These are phyloP conservation scores for Paramecium primaurelia DNA, from an alignment of 73 alveolate species.

Conservation along the genomic window DNA sequence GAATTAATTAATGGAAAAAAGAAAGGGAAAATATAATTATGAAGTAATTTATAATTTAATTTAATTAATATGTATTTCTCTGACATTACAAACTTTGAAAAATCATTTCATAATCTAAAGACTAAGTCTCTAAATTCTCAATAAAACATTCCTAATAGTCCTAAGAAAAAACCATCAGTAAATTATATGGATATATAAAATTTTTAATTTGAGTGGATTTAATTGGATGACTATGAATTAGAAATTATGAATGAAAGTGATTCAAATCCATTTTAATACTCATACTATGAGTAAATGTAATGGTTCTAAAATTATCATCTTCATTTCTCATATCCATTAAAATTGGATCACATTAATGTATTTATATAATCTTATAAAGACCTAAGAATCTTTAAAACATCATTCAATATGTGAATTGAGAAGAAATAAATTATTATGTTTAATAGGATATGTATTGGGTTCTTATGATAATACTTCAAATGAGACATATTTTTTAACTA, in stretches of 20 bases:
- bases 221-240: background rate
- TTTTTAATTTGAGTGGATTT: background rate
- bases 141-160: background rate
- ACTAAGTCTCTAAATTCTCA: background rate
- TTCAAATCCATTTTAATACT: background rate
- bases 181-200: background rate
- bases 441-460: background rate
- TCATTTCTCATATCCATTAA: background rate
- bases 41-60: background rate
- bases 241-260: background rate
- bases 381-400: background rate
- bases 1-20: conserved; percentile 6
- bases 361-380: background rate
- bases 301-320: background rate
- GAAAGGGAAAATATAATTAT: background rate
- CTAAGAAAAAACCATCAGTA: background rate
- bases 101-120: background rate
- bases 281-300: background rate
- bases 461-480: background rate
- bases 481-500: conserved; percentile 3
- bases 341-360: background rate
- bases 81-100: background rate
- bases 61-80: background rate
- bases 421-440: background rate
- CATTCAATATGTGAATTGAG: background rate